Base-by-base conservation (phyloP, 139 green algal genomes). In the Chlamydomonas incerta region DNA sequence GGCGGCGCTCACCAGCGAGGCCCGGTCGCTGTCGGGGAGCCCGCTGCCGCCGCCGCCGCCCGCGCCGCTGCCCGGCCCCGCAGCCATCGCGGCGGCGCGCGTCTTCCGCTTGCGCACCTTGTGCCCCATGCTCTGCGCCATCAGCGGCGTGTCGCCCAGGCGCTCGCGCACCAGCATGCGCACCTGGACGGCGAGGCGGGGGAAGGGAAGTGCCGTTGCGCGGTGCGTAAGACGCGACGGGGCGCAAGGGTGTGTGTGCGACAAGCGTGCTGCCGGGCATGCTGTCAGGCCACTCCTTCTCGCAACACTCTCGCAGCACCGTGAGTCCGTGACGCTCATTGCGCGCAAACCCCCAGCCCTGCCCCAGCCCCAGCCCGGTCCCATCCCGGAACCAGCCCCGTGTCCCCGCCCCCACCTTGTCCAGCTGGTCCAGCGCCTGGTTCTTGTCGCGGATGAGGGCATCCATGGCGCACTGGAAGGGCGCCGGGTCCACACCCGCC, bases 391-490 rank as follows among this genome's bases (percentile, higher is more conserved):
- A n/a, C n/a, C n/a, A n/a, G n/a, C n/a, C n/a, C n/a, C n/a, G n/a
- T n/a, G n/a, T n/a, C n/a, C n/a, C n/a, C n/a, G n/a, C n/a, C n/a
- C n/a, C n/a, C 31, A 92, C 90, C 83, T 87, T 89, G 60, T 94
- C 83, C 60, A 94, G 82, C 50, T 81, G 46, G 67, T 92, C 89
- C 75, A 92, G 76, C 0, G 88, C 88, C 73, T 88, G 76, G 71
- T 88, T 92, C 84, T 94, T 94, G 72, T 92, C 91, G 8, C 88
- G 71, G 60, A 92, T 68, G 23, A 90, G 73, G 37, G 72, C 58
- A 37, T 91, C 87, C 70, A 93, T 71, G 29, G 87, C 84, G 0
- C 75, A 57, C 37, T 81, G 60, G 34, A 92, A 65, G 29, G 80
- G 80, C 1, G 55, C 81, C 9, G 72, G 15, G 69, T 92, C 87